phyloP scores from a whole-genome alignment of 257 asterid genomes.

The Forsythia suspensa region DNA sequence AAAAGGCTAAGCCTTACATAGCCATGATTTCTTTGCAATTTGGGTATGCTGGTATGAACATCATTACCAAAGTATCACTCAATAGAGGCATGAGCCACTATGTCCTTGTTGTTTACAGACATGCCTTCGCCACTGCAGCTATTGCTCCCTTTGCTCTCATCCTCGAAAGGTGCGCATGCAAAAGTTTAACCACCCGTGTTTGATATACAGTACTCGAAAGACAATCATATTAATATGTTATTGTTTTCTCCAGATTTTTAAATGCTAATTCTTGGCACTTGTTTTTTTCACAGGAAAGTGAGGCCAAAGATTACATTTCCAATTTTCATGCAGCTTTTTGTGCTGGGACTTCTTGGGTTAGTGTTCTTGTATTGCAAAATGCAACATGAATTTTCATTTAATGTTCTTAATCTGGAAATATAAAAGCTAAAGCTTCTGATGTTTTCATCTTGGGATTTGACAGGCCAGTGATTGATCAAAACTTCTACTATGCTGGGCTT shows the following conservation, averaged over 20 bases:
- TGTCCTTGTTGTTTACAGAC: constrained; percentile 83
- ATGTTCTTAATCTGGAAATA: neutral
- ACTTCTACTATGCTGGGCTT: constrained; percentile 83
- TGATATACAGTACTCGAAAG: neutral
- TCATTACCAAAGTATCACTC: constrained; percentile 88
- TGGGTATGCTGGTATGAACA: constrained; percentile 95
- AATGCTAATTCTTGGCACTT: neutral
- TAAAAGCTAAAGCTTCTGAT: neutral
- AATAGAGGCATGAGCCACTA: constrained; percentile 94
- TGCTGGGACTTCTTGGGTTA: constrained; percentile 92
- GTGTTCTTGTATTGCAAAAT: constrained; percentile 7
- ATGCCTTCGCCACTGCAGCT: constrained; percentile 85
- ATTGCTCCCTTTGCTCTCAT: constrained; percentile 85
- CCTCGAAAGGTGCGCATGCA: constrained; percentile 63
- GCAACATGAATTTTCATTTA: neutral
- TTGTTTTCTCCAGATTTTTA: neutral
- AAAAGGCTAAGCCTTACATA: constrained; percentile 75
- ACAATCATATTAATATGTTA: neutral
- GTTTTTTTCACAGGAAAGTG: constrained; percentile 47
- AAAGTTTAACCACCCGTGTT: neutral
- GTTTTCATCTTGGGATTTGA: neutral
- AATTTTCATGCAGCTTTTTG: constrained; percentile 85
- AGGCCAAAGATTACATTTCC: constrained; percentile 90
- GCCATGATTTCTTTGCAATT: constrained; percentile 84
- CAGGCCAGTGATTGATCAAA: constrained; percentile 96